Conservation (phyloP, 2,329 filamentous ascomycete genomes). For the Magnaporthiopsis incrustans region DNA sequence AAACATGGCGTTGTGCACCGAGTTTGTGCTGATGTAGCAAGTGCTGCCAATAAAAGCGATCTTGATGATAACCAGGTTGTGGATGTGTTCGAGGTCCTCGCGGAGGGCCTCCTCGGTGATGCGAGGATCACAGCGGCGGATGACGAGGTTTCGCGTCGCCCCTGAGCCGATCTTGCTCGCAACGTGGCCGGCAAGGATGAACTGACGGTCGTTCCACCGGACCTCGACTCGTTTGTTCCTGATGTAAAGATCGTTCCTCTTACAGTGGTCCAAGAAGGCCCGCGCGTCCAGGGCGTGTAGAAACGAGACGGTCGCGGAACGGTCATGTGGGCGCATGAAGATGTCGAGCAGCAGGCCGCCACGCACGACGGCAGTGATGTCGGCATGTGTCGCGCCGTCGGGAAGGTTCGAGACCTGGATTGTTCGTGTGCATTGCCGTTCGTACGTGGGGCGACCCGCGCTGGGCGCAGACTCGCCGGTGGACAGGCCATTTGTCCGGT, state of each 20-base stretch:
- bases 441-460: constrained; percentile 19
- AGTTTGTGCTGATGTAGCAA: constrained; percentile 67
- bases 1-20: constrained; percentile 66
- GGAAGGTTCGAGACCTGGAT: constrained; percentile 56
- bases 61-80: constrained; percentile 65
- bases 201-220: constrained; percentile 65
- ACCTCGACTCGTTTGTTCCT: constrained; percentile 58
- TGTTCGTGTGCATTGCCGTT: constrained; percentile 42
- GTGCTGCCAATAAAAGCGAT: constrained; percentile 50
- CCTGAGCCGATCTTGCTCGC: constrained; percentile 55
- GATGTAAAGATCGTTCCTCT: constrained; percentile 59
- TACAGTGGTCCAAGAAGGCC: constrained; percentile 57
- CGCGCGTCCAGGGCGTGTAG: constrained; percentile 53
- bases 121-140: constrained; percentile 48
- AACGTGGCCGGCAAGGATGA: constrained; percentile 54
- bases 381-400: constrained; percentile 53
- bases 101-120: constrained; percentile 59
- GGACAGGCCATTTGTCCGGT: constrained; percentile 9
- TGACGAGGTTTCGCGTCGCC: constrained; percentile 66
- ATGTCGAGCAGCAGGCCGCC: constrained; percentile 66
- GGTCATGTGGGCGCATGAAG: constrained; percentile 51
- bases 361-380: constrained; percentile 56
- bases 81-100: constrained; percentile 72
- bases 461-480: constrained; percentile 11
- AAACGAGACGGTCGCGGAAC: constrained; percentile 61